Base-by-base conservation (phyloP, 129 eudicot genomes). In the Kitagawia praeruptora region DNA sequence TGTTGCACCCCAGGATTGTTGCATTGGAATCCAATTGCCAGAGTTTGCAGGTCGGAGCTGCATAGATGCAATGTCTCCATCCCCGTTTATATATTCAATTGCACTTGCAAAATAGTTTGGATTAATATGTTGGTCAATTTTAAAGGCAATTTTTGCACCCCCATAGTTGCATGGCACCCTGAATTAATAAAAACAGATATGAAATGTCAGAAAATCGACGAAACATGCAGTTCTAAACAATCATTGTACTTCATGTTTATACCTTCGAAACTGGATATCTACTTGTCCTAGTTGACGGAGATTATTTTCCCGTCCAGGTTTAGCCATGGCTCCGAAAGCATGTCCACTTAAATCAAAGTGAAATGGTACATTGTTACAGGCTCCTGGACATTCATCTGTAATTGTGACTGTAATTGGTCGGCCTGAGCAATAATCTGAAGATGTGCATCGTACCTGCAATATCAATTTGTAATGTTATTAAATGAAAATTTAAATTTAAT, bases 101-200 rank as follows among this genome's bases (percentile, higher is more conserved):
- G 54, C 63, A 19, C 75, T n/a, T 0, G 87, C 84, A 28, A 89
- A 85, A 49, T 84, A 84, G 74, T 39, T 19, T 0, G 80, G 81
- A 63, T 86, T 89, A 10, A 88, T 82, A 4, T 88, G 85, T 2
- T 73, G n/a, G 21, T 84, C 90, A 4, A 86, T 83, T 15, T 81
- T 69, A 44, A 89, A 82, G 18, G 54, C 79, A 21, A 86, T 70
- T 7, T 53, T 71, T 5, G 39, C 25, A n/a, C 87, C 86, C 0
- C 23, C 81, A 51, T 84, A 84, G 19, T 64, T 73, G 85, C 91
- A 88, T 18, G 56, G 19, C 46, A 83, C 91, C 69, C 91, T 38
- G 75, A 38, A 40, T 6, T 8, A 18, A 53, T 0, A 18, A 53
- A 53, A 18, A 19, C 25, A 64, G 39, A 2, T 3, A 10, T 27